Evolutionary conservation across 345 rosid species (phyloP).

Genomic region (Gossypium bickii): DNA sequence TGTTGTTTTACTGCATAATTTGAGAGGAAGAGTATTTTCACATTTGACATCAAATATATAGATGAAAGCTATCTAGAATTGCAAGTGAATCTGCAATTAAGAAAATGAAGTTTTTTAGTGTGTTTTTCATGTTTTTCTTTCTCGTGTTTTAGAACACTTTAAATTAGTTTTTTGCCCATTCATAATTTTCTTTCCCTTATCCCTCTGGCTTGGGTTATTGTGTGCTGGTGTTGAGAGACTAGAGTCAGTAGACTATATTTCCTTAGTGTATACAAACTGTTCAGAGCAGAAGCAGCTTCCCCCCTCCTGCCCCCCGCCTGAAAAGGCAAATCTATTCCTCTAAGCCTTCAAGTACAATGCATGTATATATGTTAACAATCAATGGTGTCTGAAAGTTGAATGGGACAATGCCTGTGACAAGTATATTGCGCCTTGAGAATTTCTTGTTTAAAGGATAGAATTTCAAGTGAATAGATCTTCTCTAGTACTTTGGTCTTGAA

Average conservation of each 20-base stretch:
- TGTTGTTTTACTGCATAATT: background rate
- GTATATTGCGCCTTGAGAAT: too few relatives aligned
- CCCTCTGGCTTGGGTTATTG: background rate
- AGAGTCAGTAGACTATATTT: background rate
- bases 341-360: background rate
- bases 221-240: background rate
- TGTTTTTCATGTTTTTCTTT: background rate
- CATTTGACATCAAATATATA: background rate
- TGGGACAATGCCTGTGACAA: background rate
- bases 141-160: background rate
- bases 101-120: background rate
- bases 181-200: background rate
- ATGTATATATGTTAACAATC: background rate
- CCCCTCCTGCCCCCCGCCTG: too few relatives aligned
- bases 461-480: background rate
- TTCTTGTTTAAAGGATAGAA: background rate
- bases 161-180: background rate
- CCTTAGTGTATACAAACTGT: background rate
- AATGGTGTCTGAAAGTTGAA: background rate
- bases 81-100: background rate
- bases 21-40: background rate
- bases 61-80: background rate
- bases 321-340: too few relatives aligned
- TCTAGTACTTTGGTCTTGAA: background rate
- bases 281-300: too few relatives aligned